A percentile compares a stretch with the other conserved stretches of the same genome.
Conservation (phyloP, 2,329 filamentous ascomycete genomes). For the Pseudogymnoascus sp. region DNA sequence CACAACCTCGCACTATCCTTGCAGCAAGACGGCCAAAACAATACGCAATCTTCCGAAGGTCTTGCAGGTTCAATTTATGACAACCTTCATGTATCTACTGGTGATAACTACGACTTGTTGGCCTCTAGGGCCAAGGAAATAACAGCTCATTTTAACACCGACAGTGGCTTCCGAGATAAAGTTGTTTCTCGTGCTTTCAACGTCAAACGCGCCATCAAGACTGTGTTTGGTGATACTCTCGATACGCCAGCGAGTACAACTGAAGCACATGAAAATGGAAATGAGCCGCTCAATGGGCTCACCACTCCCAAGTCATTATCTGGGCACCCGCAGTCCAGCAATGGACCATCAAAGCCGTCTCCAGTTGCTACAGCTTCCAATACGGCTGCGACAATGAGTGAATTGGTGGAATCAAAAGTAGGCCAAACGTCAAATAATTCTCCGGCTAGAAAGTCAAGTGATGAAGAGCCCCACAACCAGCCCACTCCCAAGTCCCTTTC, state of each 20-base stretch:
- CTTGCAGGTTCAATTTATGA: background rate
- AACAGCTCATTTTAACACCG: background rate
- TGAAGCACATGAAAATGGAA: background rate
- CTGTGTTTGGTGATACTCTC: background rate
- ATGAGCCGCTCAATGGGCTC: background rate
- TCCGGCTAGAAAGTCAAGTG: background rate
- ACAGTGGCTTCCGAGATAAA: background rate
- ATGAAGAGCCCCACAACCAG: background rate
- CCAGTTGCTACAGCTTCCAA: background rate
- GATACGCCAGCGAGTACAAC: background rate
- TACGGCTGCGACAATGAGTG: background rate
- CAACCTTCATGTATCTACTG: background rate
- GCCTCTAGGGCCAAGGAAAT: background rate
- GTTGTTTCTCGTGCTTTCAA: background rate
- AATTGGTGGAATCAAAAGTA: background rate
- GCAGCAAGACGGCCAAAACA: background rate
- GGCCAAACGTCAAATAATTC: background rate
- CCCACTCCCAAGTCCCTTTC: background rate
- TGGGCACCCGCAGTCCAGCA: background rate
- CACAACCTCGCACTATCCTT: background rate
- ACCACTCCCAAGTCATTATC: background rate
- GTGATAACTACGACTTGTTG: background rate
- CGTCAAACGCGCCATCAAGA: background rate
- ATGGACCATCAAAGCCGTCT: background rate
- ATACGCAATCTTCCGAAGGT: background rate